Evolutionary conservation across 2,329 filamentous ascomycete species (phyloP).

Genomic region (Colletotrichum orchidophilum): DNA sequence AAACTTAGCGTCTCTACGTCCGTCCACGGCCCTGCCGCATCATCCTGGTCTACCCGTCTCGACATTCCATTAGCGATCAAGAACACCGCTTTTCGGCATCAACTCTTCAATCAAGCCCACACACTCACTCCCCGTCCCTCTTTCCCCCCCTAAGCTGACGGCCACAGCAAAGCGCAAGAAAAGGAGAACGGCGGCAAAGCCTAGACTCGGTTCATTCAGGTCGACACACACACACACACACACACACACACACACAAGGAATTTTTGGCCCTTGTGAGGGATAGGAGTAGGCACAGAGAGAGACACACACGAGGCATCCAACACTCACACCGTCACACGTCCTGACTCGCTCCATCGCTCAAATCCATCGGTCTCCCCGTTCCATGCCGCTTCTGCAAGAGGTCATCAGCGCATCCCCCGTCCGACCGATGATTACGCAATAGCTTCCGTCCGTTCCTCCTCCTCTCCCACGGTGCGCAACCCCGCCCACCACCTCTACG

Average conservation of each 20-base stretch:
- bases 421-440: slow-evolving; percentile 33
- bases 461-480: background rate
- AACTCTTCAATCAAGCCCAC: background rate
- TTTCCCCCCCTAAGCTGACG: background rate
- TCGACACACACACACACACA: background rate
- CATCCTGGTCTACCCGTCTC: slow-evolving; percentile 17
- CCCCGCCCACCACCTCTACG: background rate
- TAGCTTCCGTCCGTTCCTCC: slow-evolving; percentile 19
- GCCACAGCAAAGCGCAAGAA: background rate
- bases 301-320: background rate
- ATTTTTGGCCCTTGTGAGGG: no score
- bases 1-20: slow-evolving; percentile 17
- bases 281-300: no score
- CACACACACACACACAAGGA: background rate
- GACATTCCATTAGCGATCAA: slow-evolving; percentile 32
- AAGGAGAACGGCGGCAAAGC: background rate
- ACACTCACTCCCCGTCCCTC: background rate
- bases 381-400: background rate
- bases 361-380: background rate
- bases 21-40: background rate
- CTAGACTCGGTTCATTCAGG: background rate
- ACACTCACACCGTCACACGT: background rate
- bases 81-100: slow-evolving; percentile 1
- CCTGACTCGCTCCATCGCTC: background rate
- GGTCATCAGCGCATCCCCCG: background rate